Conservation (phyloP, 495 filamentous ascomycete genomes). For the Stereocaulon alpinum region DNA sequence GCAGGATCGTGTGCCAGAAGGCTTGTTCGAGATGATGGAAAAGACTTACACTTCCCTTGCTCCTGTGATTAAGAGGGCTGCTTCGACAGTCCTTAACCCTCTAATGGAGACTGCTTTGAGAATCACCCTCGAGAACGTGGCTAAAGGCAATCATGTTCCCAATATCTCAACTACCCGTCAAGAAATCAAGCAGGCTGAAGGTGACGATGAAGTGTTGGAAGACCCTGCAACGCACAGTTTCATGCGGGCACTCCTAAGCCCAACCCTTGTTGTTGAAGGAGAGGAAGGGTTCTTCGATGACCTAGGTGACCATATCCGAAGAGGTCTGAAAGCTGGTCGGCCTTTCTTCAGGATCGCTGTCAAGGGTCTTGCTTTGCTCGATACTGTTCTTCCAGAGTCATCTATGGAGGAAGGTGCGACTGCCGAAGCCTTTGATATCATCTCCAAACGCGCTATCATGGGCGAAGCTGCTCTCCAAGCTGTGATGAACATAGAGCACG, state of each 20-base stretch:
- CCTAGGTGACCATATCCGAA: conserved; percentile 23
- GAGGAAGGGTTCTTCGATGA: conserved; percentile 25
- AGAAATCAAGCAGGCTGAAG: conserved; percentile 5
- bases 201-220: conserved; percentile 18
- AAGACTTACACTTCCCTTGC: conserved; percentile 13
- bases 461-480: conserved; percentile 32
- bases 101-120: conserved; percentile 21
- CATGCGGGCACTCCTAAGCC: conserved; percentile 16
- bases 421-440: conserved; percentile 16
- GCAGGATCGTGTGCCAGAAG: conserved; percentile 13
- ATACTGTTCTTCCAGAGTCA: conserved; percentile 8
- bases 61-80: conserved; percentile 17
- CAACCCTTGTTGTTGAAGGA: conserved; percentile 15
- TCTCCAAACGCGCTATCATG: conserved; percentile 27
- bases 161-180: conserved; percentile 18
- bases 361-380: conserved; percentile 18
- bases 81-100: conserved; percentile 19
- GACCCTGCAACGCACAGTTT: conserved; percentile 10
- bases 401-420: conserved; percentile 6
- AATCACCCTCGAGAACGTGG: conserved; percentile 20
- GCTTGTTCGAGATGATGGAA: conserved; percentile 22
- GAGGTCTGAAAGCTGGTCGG: conserved; percentile 21
- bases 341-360: conserved; percentile 19
- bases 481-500: conserved; percentile 22
- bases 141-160: conserved; percentile 10